Conservation (phyloP, 768 basidiomycete genomes). For the Wakefieldia striispora region DNA sequence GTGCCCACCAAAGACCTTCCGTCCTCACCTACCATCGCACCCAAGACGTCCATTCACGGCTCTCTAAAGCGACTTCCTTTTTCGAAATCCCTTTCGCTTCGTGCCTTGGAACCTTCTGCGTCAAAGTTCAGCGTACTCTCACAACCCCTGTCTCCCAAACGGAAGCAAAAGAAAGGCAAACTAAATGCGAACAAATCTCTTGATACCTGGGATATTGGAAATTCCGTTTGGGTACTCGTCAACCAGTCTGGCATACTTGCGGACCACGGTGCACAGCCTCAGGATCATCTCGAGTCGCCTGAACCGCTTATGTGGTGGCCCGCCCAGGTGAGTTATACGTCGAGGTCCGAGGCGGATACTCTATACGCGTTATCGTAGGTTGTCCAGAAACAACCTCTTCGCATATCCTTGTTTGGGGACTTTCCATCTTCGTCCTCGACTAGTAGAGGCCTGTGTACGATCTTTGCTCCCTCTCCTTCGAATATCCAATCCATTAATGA, state of each 20-base stretch:
- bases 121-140: constrained; percentile 14
- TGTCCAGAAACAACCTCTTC: constrained; percentile 27
- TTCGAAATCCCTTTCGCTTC: constrained; percentile 16
- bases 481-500: constrained; percentile 42
- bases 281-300: constrained; percentile 18
- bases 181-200: not conserved
- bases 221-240: constrained; percentile 54
- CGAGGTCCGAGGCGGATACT: not conserved
- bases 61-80: constrained; percentile 4
- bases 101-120: not conserved
- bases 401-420: constrained; percentile 33
- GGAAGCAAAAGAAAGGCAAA: constrained; percentile 20
- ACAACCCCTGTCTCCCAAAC: constrained; percentile 20
- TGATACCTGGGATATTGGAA: constrained; percentile 31
- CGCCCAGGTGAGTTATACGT: constrained; percentile 47
- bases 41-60: not conserved
- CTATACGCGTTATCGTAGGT: constrained; percentile 15
- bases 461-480: constrained; percentile 33
- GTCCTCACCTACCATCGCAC: constrained; percentile 8
- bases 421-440: constrained; percentile 26
- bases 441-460: constrained; percentile 23
- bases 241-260: constrained; percentile 38
- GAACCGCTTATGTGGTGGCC: constrained; percentile 64
- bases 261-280: constrained; percentile 26
- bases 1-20: constrained; percentile 16